A percentile compares a stretch with the other conserved stretches of the same genome.
Conservation (phyloP, 805 yeast species). For the Ascoidea rubescens region DNA sequence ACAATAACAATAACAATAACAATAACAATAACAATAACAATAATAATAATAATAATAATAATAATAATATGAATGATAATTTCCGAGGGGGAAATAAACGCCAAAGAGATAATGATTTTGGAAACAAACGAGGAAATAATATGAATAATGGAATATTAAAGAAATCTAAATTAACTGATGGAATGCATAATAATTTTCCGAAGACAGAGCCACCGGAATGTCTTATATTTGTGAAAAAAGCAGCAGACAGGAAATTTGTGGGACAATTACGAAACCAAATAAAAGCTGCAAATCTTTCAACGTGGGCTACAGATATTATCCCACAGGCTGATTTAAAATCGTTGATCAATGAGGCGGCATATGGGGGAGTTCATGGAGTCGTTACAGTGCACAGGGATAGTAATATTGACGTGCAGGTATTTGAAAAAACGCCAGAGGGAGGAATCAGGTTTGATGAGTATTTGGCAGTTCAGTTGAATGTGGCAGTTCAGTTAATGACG, state of each 20-base stretch:
- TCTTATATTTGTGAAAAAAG: conserved; percentile 31
- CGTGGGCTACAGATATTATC: conserved; percentile 28
- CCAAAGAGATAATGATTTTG: conserved; percentile 19
- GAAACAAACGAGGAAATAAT: conserved; percentile 17
- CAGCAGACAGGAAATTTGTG: conserved; percentile 30
- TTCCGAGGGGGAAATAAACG: conserved; percentile 5
- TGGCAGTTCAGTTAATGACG: conserved; percentile 45
- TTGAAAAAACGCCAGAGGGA: conserved; percentile 53
- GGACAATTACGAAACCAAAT: conserved; percentile 23
- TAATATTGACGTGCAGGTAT: conserved; percentile 57
- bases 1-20: not conserved
- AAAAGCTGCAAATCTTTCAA: conserved; percentile 23
- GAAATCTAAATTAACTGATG: conserved; percentile 14
- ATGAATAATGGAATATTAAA: conserved; percentile 8
- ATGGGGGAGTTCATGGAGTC: conserved; percentile 63
- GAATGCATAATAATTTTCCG: too few species aligned
- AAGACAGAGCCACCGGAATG: conserved; percentile 22
- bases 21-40: not conserved
- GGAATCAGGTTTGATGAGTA: conserved; percentile 79
- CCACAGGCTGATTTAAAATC: conserved; percentile 29
- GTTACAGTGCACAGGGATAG: conserved; percentile 43
- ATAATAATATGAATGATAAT: conserved; percentile 6
- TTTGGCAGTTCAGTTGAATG: conserved; percentile 48
- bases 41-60: not conserved
- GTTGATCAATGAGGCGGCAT: conserved; percentile 63